Conservation (phyloP, 352 stramenopile genomes). For the Aphanomyces euteiches region DNA sequence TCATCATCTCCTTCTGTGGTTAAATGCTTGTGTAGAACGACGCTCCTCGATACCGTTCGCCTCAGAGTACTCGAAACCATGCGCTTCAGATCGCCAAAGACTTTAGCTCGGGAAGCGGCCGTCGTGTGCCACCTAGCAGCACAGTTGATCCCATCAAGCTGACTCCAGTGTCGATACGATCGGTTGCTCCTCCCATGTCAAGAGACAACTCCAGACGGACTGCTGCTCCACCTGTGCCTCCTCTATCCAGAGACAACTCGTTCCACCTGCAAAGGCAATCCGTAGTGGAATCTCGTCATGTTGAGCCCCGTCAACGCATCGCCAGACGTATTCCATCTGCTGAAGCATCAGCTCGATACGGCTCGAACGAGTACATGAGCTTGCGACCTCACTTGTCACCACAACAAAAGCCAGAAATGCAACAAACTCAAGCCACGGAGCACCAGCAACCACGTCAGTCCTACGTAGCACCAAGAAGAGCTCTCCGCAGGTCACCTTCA, state of each 20-base stretch:
- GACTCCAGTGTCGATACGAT: no score
- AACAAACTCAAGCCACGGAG: neutral
- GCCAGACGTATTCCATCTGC: neutral
- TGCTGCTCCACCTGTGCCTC: no score
- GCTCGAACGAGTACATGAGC: conserved; percentile 11
- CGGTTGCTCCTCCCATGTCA: no score
- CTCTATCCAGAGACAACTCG: no score
- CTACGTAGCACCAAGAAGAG: neutral
- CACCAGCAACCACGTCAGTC: neutral
- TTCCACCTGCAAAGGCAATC: no score
- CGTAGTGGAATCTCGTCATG: no score
- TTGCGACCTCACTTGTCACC: neutral
- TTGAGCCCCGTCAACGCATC: no score
- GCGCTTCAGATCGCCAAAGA: conserved; percentile 22
- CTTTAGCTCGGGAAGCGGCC: conserved; percentile 1
- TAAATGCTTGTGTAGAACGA: no score
- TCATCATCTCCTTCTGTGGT: no score
- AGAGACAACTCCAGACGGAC: no score
- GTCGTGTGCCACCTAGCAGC: neutral
- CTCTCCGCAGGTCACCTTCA: no score
- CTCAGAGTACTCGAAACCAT: conserved; percentile 13
- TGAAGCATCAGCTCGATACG: neutral
- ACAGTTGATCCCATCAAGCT: no score
- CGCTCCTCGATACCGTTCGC: neutral
- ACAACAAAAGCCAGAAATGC: neutral